These are phyloP conservation scores for Myochromella boudieri DNA, from an alignment of 768 basidiomycete species.

Conservation along the genomic window DNA sequence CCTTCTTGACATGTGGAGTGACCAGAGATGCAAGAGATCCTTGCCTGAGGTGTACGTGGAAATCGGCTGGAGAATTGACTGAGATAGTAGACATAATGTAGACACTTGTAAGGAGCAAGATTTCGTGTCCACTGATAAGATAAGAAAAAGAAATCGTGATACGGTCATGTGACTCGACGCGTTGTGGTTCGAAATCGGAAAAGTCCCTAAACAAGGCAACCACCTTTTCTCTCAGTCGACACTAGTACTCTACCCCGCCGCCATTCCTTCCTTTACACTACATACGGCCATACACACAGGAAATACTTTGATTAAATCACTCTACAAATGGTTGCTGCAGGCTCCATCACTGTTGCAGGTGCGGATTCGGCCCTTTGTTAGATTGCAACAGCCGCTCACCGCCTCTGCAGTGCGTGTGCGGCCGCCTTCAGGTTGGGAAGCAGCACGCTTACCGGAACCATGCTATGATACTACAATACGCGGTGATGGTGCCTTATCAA, in stretches of 20 bases:
- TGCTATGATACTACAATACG: constrained; percentile 70
- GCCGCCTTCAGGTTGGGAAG: constrained; percentile 84
- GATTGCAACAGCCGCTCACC: constrained; percentile 15
- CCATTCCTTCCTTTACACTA: constrained; percentile 3
- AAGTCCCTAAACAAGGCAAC: constrained; percentile 14
- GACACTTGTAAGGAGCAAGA: not conserved
- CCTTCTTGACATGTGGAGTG: constrained; percentile 84
- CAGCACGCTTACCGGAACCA: constrained; percentile 77
- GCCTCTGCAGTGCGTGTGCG: constrained; percentile 76
- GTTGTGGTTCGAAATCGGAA: constrained; percentile 20
- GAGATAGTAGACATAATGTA: constrained; percentile 37
- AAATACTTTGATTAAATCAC: constrained; percentile 3
- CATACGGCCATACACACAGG: not conserved
- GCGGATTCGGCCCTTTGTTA: constrained; percentile 19
- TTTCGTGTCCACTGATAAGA: not conserved
- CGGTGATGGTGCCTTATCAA: constrained; percentile 84
- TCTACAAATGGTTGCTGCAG: constrained; percentile 71
- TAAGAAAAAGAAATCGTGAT: not conserved
- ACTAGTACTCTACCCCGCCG: constrained; percentile 4
- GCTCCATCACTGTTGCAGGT: constrained; percentile 89
- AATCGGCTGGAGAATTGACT: constrained; percentile 76
- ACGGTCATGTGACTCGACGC: constrained; percentile 32
- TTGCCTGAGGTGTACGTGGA: constrained; percentile 96
- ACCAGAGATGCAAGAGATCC: constrained; percentile 80
- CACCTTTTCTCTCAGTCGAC: constrained; percentile 8